Evolutionary conservation across 2,329 filamentous ascomycete species (phyloP), one percentile per base, ranked within the genome.

Genomic region (Ophiocordyceps polyrhachis-furcata): DNA sequence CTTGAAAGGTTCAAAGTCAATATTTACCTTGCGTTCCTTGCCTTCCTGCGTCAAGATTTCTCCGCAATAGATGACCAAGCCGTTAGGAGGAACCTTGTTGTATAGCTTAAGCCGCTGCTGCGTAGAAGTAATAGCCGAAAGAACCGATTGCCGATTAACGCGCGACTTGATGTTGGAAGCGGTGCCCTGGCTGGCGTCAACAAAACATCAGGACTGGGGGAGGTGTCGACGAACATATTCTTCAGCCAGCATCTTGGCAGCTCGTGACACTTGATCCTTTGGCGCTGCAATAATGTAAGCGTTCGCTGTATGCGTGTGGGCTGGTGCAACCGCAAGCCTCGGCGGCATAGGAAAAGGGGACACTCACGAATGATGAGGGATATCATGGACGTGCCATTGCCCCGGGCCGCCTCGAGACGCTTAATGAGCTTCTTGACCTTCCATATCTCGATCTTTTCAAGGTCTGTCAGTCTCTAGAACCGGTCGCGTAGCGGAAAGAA

Each of bases 361-460:
- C 46, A 70, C 83, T 59, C 71, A 93, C 86, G 91, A 61, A 98
- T 96, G 58, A 98, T 95, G 66, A 98, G 77, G 52, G 89, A 96
- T 67, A 98, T 98, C 91, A 98, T 98, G 71, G 82, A 89, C 52
- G 91, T 98, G 70, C 91, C 91, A 77, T 98, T 98, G 63, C 91
- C 91, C 63, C 93, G 78, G 55, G 93, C 93, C 50, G 86, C 83
- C 68, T 96, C 91, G 57, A 98, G 85, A 58, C 91, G 84, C 71
- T 96, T 98, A 70, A 98, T 94, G 61, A 98, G 73, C 74, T 98
- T 98, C 77, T 98, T 98, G 62, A 98, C 88, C 81, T 98, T 95
- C 84, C 83, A 88, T 70, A 81, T 81, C 67, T 81, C 77, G 58
- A 81, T 81, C 74, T 38, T 9, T 38, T 20, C 35, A 20, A 38